A percentile compares a stretch with the other conserved stretches of the same genome.
phyloP scores from a whole-genome alignment of 495 filamentous ascomycete species.

The Peziza echinospora region DNA sequence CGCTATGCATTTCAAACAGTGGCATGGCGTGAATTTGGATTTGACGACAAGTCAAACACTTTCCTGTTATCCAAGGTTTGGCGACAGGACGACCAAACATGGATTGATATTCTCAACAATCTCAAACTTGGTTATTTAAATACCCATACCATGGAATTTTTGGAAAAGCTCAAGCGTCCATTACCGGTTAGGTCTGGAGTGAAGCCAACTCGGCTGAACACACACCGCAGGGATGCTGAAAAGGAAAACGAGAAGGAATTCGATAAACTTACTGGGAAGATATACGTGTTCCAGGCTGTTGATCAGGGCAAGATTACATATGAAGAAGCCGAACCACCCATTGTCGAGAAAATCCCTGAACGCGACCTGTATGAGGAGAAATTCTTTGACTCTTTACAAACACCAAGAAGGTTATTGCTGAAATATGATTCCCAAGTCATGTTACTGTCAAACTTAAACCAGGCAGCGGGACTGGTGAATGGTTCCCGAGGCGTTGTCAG shows the following conservation, averaged over 20 bases:
- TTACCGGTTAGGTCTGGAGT: constrained; percentile 7
- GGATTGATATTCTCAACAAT: constrained; percentile 9
- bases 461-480: constrained; percentile 24
- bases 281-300: constrained; percentile 5
- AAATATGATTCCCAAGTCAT: constrained; percentile 27
- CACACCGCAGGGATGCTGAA: constrained; percentile 6
- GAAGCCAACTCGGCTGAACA: constrained; percentile 13
- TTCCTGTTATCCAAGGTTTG: constrained; percentile 7
- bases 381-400: background rate
- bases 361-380: background rate
- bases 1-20: constrained; percentile 17
- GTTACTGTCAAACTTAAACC: constrained; percentile 25
- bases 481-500: constrained; percentile 29
- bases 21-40: constrained; percentile 10
- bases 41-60: too few species aligned
- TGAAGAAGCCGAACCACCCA: background rate
- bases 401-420: constrained; percentile 13
- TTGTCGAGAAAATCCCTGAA: background rate
- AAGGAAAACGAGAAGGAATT: constrained; percentile 12
- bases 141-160: constrained; percentile 1
- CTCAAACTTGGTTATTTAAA: constrained; percentile 10
- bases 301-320: constrained; percentile 3
- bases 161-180: constrained; percentile 5
- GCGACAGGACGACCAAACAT: constrained; percentile 11
- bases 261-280: background rate